Base-by-base conservation (phyloP, 345 rosid species). In the Syzygium oleosum region DNA sequence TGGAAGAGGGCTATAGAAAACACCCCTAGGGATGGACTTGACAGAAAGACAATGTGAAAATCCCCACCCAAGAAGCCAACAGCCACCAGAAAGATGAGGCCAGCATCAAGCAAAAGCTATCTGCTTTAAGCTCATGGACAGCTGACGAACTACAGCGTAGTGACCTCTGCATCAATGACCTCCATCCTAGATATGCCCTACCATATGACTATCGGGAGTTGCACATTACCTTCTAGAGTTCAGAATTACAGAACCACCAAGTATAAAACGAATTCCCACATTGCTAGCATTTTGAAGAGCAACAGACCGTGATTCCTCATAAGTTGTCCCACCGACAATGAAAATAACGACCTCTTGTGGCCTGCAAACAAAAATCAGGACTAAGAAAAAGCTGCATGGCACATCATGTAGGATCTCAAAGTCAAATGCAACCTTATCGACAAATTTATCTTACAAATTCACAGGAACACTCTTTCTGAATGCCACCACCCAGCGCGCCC, bases 301-400 rank as follows among this genome's bases (percentile, higher is more conserved):
- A 89, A 97, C 96, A 78, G 93, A 90, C 19, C 97, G 98, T 9
- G 99, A 93, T 90, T 98, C 99, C 92, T 96, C 99, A 86, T 97
- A 97, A 22, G 99, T 98, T 85, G 99, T 97, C 84, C 99, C 99
- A 34, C 99, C 99, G 54, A 98, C 97, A 92, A 98, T 88, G 89
- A 98, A 98, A 54, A 98, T 93, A 85, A 97, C 88, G 90, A 97
- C 99, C 85, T 98, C 99, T 88, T 94, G 99, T 43, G 97, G 97
- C 93, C 99, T 98, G 96, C 84, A 80, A 43, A 56, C 56, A 29
- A 88, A 88, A 87, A 88, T 55, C 38, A 8, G 25, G n/a, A 87
- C 80, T 29, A 51, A 17, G 8, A 51, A 52, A 84, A 52, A 52
- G 38, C 0, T 46, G 38, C 51, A 43, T 16, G 68, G 34, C 80